Percentiles rank a stretch among this genome's conserved stretches.
phyloP scores from a whole-genome alignment of 306 rosid genomes.

The Sesbania bispinosa region DNA sequence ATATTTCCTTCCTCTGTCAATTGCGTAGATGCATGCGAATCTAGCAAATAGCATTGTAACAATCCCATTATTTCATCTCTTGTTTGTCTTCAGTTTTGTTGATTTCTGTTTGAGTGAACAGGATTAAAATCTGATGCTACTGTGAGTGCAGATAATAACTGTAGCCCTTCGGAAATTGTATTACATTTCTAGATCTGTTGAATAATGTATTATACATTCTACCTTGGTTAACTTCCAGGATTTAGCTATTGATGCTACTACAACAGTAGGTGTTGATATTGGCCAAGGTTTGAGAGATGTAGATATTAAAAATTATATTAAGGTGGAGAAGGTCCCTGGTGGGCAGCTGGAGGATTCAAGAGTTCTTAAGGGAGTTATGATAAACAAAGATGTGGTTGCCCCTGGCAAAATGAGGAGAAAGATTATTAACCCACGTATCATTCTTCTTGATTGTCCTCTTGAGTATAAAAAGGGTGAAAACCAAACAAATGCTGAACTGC shows the following conservation, averaged over 20 bases:
- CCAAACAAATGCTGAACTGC: constrained; percentile 91
- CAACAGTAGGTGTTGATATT: constrained; percentile 83
- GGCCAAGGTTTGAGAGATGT: constrained; percentile 93
- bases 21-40: not conserved
- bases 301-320: constrained; percentile 90
- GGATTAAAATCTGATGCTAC: not conserved
- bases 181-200: constrained; percentile 1
- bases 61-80: not conserved
- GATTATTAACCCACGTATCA: constrained; percentile 84
- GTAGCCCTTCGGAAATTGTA: not conserved
- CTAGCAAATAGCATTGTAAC: not conserved
- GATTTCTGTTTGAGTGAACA: not conserved
- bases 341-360: constrained; percentile 83
- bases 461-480: constrained; percentile 96
- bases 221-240: constrained; percentile 48
- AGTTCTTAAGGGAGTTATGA: constrained; percentile 91
- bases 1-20: not conserved
- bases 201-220: constrained; percentile 12
- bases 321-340: constrained; percentile 95
- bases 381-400: constrained; percentile 87
- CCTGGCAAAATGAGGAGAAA: constrained; percentile 97
- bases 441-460: constrained; percentile 87
- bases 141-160: not conserved
- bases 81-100: not conserved
- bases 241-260: constrained; percentile 88